Conservation (phyloP, 169 alveolate species). For the Toxoplasma gondii region DNA sequence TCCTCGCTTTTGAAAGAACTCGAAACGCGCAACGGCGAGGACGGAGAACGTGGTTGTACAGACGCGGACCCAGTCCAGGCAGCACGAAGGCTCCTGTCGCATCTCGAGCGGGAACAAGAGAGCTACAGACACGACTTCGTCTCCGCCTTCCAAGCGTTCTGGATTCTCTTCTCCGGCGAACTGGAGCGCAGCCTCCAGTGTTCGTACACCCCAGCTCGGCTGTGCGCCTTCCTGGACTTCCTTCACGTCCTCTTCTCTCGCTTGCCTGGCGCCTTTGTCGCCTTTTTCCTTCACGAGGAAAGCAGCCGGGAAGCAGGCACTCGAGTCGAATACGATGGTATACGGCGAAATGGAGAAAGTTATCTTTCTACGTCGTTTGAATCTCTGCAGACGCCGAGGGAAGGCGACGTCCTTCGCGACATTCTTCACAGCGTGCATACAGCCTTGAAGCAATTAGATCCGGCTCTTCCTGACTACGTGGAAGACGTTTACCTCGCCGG, state of each 20-base stretch:
- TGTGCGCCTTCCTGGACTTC: slow-evolving; percentile 15
- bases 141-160: not conserved
- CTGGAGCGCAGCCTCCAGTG: not conserved
- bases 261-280: not conserved
- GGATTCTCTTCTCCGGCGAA: not conserved
- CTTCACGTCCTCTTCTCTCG: not conserved
- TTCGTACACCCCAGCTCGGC: not conserved
- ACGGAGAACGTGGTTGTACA: too few relatives aligned
- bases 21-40: too few relatives aligned
- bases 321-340: not conserved
- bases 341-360: too few relatives aligned
- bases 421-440: not conserved
- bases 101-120: not conserved
- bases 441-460: not conserved
- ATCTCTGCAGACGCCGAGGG: not conserved
- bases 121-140: not conserved
- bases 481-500: not conserved
- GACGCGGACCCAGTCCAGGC: too few relatives aligned
- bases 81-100: not conserved
- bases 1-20: too few relatives aligned
- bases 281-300: not conserved
- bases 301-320: not conserved
- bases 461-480: not conserved
- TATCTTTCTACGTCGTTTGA: too few relatives aligned
- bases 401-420: not conserved